Conservation (phyloP, 169 alveolate genomes). For the Nephromyces sp. region DNA sequence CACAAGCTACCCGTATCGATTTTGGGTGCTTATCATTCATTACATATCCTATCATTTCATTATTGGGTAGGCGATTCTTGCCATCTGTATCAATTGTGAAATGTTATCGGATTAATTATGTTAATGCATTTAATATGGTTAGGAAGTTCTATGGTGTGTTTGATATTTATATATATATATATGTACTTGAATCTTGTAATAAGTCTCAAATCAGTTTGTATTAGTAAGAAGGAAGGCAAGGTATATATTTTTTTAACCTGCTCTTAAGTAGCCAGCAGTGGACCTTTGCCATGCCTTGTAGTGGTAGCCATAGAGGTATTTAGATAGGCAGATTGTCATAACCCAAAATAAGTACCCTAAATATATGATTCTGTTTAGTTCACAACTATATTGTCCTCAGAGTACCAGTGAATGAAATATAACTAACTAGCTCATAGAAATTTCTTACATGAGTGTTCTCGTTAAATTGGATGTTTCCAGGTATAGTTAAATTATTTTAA, state of each 20-base stretch:
- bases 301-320: slow-evolving; percentile 67
- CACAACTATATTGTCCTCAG: too few species aligned
- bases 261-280: slow-evolving; percentile 74
- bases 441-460: too few species aligned
- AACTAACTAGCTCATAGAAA: too few species aligned
- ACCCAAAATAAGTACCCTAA: too few species aligned
- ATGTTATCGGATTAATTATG: neutral
- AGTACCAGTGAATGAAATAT: too few species aligned
- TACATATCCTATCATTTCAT: slow-evolving; percentile 76
- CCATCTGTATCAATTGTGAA: neutral
- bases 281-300: slow-evolving; percentile 77
- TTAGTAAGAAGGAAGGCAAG: neutral
- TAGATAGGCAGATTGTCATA: too few species aligned
- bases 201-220: neutral
- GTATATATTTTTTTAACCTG: slow-evolving; percentile 43
- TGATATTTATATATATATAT: neutral
- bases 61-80: slow-evolving; percentile 67
- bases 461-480: too few species aligned
- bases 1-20: slow-evolving; percentile 76
- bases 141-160: neutral
- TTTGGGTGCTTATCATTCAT: slow-evolving; percentile 83
- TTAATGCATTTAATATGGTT: neutral
- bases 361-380: too few species aligned
- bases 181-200: neutral
- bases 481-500: too few species aligned